phyloP scores from a whole-genome alignment of 2,329 filamentous ascomycete genomes.

The Nannizziopsis barbatae region DNA sequence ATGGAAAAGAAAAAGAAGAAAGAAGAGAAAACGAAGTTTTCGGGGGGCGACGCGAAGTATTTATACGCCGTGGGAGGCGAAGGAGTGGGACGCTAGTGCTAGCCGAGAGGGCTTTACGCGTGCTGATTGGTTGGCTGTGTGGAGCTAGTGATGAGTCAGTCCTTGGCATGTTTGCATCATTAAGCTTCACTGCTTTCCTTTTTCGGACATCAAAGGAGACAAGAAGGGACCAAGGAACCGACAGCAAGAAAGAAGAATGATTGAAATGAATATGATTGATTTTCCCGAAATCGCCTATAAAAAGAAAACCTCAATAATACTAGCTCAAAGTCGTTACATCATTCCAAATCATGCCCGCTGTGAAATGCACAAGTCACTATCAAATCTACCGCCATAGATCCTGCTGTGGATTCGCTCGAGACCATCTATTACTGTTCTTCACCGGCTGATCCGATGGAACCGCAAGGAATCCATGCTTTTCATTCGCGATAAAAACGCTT shows the following conservation, averaged over 20 bases:
- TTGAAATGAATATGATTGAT: background rate
- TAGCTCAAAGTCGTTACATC: background rate
- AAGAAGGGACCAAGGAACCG: too few species aligned
- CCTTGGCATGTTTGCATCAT: background rate
- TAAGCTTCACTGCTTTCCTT: background rate
- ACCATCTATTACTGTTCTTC: conserved; percentile 23
- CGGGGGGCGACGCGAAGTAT: conserved; percentile 5
- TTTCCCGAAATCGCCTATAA: background rate
- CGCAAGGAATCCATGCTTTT: conserved; percentile 54
- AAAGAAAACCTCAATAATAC: too few species aligned
- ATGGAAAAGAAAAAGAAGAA: conserved; percentile 40
- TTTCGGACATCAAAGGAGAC: background rate
- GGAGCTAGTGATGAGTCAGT: background rate
- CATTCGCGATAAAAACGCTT: conserved; percentile 55
- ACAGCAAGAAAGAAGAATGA: background rate
- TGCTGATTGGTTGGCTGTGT: conserved; percentile 7
- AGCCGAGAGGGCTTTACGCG: conserved; percentile 16
- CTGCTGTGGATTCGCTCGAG: conserved; percentile 22
- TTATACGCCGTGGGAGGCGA: conserved; percentile 15
- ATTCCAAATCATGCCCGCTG: too few species aligned
- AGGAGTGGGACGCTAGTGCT: conserved; percentile 12
- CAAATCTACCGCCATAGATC: conserved; percentile 30
- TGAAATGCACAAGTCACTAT: background rate
- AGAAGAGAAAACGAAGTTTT: conserved; percentile 3
- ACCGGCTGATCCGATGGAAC: conserved; percentile 43